These are phyloP conservation scores for Fusarium falciforme DNA, from an alignment of 2,329 filamentous ascomycete genomes.

Conservation along the genomic window DNA sequence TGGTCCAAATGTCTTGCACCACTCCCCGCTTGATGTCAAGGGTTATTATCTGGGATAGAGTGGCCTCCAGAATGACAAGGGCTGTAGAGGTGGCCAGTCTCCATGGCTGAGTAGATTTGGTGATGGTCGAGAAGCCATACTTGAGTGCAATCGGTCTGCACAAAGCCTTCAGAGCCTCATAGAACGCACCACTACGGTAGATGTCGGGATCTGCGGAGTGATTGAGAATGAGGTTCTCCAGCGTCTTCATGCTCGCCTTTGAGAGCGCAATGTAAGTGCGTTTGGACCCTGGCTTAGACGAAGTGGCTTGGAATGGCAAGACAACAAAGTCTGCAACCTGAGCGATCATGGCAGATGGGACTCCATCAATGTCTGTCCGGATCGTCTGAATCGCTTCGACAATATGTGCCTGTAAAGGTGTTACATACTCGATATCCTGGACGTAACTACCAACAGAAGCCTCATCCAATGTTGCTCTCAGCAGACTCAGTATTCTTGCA, in stretches of 20 bases:
- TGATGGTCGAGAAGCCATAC: constrained; percentile 79
- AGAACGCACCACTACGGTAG: constrained; percentile 75
- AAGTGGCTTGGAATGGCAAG: constrained; percentile 69
- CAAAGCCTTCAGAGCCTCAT: constrained; percentile 74
- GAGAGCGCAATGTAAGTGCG: constrained; percentile 92
- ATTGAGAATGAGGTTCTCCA: constrained; percentile 69
- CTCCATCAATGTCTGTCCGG: constrained; percentile 71
- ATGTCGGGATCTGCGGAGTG: constrained; percentile 74
- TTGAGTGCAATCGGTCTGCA: constrained; percentile 79
- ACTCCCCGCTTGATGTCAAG: constrained; percentile 58
- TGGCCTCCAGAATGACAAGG: constrained; percentile 74
- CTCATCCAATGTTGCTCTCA: constrained; percentile 77
- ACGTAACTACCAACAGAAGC: constrained; percentile 76
- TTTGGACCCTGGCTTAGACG: constrained; percentile 55
- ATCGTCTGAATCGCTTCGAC: constrained; percentile 76
- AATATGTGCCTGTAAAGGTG: constrained; percentile 77
- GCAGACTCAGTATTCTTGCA: constrained; percentile 74
- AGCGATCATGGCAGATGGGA: constrained; percentile 74
- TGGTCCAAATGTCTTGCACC: constrained; percentile 74
- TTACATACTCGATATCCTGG: constrained; percentile 78
- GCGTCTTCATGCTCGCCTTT: constrained; percentile 79
- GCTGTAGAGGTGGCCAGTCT: constrained; percentile 79
- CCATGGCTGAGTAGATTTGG: constrained; percentile 81
- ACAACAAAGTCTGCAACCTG: constrained; percentile 78
- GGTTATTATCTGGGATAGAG: constrained; percentile 69